phyloP scores from a whole-genome alignment of 441 rosid species.

The Kokia cookei region DNA sequence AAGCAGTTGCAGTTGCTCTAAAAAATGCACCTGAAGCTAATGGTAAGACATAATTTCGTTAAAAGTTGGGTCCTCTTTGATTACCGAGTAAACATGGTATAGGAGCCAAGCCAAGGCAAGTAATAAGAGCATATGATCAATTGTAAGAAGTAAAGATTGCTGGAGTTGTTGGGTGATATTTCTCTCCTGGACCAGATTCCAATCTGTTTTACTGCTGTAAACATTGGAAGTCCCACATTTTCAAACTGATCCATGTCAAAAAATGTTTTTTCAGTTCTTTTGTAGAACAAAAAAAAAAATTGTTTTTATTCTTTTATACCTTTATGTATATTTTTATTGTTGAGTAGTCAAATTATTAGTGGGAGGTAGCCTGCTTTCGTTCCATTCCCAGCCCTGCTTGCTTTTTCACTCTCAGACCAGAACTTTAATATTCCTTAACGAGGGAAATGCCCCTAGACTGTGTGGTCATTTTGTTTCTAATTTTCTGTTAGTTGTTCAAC shows the following conservation, averaged over 20 bases:
- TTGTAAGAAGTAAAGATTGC: background rate
- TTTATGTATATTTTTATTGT: background rate
- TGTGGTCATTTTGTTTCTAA: background rate
- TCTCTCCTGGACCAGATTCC: background rate
- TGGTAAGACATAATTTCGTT: constrained; percentile 47
- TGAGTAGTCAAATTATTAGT: background rate
- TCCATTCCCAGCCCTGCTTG: background rate
- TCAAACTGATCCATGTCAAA: background rate
- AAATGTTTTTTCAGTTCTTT: background rate
- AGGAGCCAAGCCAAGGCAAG: constrained; percentile 3
- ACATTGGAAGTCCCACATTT: background rate
- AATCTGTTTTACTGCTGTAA: background rate
- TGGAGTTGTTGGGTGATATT: background rate
- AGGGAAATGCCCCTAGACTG: background rate
- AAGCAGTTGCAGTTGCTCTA: constrained; percentile 84
- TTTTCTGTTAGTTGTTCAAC: background rate
- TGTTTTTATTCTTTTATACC: background rate
- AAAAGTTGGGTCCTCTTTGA: constrained; percentile 5
- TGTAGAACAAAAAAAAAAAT: background rate
- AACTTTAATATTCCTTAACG: background rate
- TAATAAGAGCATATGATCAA: background rate
- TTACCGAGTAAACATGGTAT: background rate
- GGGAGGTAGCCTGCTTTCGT: background rate
- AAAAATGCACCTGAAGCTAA: constrained; percentile 87
- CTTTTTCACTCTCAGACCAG: background rate